Evolutionary conservation across 257 asterid species (phyloP).

Genomic region (Forsythia viridissima): DNA sequence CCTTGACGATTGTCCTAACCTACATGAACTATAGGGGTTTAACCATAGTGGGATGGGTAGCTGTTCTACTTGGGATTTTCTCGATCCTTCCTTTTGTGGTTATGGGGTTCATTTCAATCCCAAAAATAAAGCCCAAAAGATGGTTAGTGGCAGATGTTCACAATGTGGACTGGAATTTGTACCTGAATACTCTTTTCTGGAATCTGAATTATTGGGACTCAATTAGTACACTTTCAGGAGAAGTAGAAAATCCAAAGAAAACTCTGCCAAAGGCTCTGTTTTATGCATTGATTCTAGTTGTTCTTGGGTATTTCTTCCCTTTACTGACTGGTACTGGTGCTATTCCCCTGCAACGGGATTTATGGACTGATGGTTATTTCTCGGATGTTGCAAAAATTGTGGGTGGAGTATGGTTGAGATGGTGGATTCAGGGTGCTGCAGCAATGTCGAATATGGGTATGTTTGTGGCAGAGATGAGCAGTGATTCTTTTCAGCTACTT

Average conservation of each 20-base stretch:
- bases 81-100: slow-evolving; percentile 67
- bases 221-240: slow-evolving; percentile 65
- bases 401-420: slow-evolving; percentile 68
- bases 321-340: slow-evolving; percentile 59
- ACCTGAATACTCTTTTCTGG: slow-evolving; percentile 67
- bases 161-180: slow-evolving; percentile 62
- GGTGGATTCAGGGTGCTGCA: slow-evolving; percentile 75
- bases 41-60: slow-evolving; percentile 70
- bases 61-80: slow-evolving; percentile 56
- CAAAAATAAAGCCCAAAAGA: slow-evolving; percentile 50
- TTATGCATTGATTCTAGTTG: slow-evolving; percentile 57
- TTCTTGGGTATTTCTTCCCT: slow-evolving; percentile 61
- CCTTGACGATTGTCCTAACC: slow-evolving; percentile 43
- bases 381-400: slow-evolving; percentile 52
- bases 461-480: slow-evolving; percentile 77
- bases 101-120: slow-evolving; percentile 65
- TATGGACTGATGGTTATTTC: slow-evolving; percentile 69
- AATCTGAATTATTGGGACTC: slow-evolving; percentile 79
- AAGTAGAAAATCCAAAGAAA: slow-evolving; percentile 57
- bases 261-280: slow-evolving; percentile 63
- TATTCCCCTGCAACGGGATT: slow-evolving; percentile 44
- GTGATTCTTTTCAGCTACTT: slow-evolving; percentile 71
- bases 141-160: slow-evolving; percentile 59
- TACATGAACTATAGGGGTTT: slow-evolving; percentile 67
- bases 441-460: slow-evolving; percentile 74